Percentiles rank a stretch among this genome's conserved stretches.
These are phyloP conservation scores for Athelia sp. DNA, from an alignment of 1,284 basidiomycete genomes.

Conservation along the genomic window DNA sequence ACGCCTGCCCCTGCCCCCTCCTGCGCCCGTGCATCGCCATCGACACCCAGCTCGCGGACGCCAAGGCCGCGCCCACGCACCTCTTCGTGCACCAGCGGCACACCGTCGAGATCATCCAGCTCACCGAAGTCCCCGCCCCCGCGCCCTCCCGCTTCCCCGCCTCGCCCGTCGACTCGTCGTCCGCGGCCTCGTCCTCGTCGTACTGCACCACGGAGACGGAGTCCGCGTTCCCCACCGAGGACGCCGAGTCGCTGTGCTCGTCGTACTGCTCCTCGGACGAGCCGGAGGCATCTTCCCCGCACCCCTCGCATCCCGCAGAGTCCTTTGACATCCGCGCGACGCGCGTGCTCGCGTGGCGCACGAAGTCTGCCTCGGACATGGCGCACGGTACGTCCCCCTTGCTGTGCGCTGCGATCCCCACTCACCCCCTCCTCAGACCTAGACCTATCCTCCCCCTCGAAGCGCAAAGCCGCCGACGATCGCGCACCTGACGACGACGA, in stretches of 20 bases:
- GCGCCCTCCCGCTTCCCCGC: slow-evolving; percentile 43
- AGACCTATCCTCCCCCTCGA: slow-evolving; percentile 16
- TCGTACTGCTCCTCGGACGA: slow-evolving; percentile 68
- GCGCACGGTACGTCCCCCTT: not conserved
- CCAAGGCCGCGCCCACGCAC: slow-evolving; percentile 31
- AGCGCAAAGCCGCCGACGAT: slow-evolving; percentile 40
- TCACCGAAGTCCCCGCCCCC: slow-evolving; percentile 61
- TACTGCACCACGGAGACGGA: slow-evolving; percentile 18
- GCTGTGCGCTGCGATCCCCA: not conserved
- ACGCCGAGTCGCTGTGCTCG: slow-evolving; percentile 40
- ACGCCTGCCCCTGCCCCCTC: slow-evolving; percentile 13
- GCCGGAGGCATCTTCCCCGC: slow-evolving; percentile 4
- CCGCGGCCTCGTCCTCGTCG: slow-evolving; percentile 31
- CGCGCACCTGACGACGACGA: slow-evolving; percentile 40
- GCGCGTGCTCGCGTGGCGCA: slow-evolving; percentile 61
- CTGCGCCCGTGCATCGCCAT: slow-evolving; percentile 20
- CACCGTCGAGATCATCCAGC: slow-evolving; percentile 65
- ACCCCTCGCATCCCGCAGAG: slow-evolving; percentile 21
- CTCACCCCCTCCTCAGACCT: not conserved
- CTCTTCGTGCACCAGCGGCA: slow-evolving; percentile 48
- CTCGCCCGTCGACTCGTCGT: slow-evolving; percentile 29
- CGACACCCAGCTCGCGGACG: slow-evolving; percentile 17
- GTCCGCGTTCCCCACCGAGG: slow-evolving; percentile 19
- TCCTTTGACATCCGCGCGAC: slow-evolving; percentile 47
- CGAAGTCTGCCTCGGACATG: slow-evolving; percentile 14